A percentile compares a stretch with the other conserved stretches of the same genome.
These are phyloP conservation scores for Coemansia sp. DNA, from an alignment of 192 early-diverging fungal species.

Conservation along the genomic window DNA sequence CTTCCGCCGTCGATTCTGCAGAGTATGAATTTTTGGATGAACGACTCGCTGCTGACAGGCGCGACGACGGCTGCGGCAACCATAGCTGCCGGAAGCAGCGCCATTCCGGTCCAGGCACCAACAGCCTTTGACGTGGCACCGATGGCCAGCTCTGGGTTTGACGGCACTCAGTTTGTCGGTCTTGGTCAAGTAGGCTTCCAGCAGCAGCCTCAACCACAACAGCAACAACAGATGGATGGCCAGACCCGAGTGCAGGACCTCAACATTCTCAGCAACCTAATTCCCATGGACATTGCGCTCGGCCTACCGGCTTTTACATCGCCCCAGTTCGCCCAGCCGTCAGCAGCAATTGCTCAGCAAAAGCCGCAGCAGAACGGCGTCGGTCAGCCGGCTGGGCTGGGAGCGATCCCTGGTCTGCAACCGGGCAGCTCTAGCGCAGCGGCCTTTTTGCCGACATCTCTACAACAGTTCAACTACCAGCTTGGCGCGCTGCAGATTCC, in stretches of 20 bases:
- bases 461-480: conserved; percentile 33
- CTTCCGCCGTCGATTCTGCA: conserved; percentile 51
- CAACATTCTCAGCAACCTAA: conserved; percentile 17
- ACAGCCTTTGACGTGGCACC: conserved; percentile 3
- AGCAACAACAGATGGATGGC: conserved; percentile 1
- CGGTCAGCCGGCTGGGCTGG: background rate
- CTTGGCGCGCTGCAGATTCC: conserved; percentile 23
- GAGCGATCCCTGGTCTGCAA: background rate
- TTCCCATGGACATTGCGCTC: conserved; percentile 53
- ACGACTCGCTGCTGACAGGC: conserved; percentile 48
- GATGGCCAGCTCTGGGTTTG: background rate
- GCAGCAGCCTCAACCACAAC: conserved; percentile 13
- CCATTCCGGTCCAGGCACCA: conserved; percentile 1
- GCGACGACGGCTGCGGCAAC: conserved; percentile 5
- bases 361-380: background rate
- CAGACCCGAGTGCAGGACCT: conserved; percentile 4
- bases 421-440: background rate
- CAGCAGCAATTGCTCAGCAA: background rate
- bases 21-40: conserved; percentile 56
- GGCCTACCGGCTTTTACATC: conserved; percentile 29
- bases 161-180: conserved; percentile 4
- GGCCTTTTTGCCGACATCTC: conserved; percentile 7
- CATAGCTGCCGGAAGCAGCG: background rate
- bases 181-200: background rate
- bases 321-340: background rate